A percentile compares a stretch with the other conserved stretches of the same genome.
These are phyloP conservation scores for Alternaria ventricosa DNA, from an alignment of 2,329 filamentous ascomycete species.

Conservation along the genomic window DNA sequence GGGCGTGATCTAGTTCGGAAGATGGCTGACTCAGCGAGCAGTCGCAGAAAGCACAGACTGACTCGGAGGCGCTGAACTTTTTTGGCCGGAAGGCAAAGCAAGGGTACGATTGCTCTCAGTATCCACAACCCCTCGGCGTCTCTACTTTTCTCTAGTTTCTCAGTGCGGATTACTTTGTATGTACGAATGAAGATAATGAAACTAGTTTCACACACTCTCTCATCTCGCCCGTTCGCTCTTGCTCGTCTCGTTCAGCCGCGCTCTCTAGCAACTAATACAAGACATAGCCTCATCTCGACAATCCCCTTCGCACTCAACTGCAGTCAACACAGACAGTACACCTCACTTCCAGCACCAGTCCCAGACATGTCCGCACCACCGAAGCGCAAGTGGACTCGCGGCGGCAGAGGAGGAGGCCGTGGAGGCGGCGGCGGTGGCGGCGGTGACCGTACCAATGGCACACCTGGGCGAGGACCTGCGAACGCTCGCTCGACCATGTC, in stretches of 20 bases:
- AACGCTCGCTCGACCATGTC: conserved; percentile 22
- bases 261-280: conserved; percentile 30
- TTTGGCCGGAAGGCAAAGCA: conserved; percentile 7
- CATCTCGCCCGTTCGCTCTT: conserved; percentile 24
- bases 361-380: conserved; percentile 31
- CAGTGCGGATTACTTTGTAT: conserved; percentile 25
- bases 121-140: conserved; percentile 4
- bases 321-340: conserved; percentile 20
- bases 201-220: conserved; percentile 29
- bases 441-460: conserved; percentile 11
- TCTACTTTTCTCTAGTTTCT: conserved; percentile 9
- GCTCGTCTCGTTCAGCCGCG: conserved; percentile 21
- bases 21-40: conserved; percentile 7
- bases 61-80: conserved; percentile 12
- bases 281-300: conserved; percentile 15
- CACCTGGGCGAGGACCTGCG: conserved; percentile 6
- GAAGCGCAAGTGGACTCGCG: conserved; percentile 34
- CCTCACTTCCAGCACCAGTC: neutral
- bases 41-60: conserved; percentile 8
- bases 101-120: neutral
- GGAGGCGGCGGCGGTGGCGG: conserved; percentile 18
- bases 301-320: conserved; percentile 7
- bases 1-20: neutral
- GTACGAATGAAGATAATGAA: conserved; percentile 35
- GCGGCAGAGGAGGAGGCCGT: conserved; percentile 17